Evolutionary conservation across 73 alveolate species (phyloP).

Genomic region (Blepharisma stoltei): DNA sequence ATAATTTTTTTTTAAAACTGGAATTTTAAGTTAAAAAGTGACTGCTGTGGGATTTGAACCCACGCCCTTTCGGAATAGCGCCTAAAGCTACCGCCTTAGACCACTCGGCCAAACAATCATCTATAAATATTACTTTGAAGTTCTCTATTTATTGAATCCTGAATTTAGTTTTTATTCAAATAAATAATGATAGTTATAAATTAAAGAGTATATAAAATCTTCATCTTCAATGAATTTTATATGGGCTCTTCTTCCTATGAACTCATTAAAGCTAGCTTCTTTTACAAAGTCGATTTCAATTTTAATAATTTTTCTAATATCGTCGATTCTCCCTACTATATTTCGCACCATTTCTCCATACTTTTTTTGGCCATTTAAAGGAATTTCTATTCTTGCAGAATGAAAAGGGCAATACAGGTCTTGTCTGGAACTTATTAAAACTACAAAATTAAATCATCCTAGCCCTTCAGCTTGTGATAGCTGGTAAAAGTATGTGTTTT

Average conservation of each 20-base stretch:
- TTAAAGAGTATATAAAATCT: conserved; percentile 76
- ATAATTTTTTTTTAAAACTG: no score
- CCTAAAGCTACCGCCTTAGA: conserved; percentile 34
- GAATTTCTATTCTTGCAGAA: conserved; percentile 69
- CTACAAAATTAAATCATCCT: conserved; percentile 83
- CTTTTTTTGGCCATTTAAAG: neutral
- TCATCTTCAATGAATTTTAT: conserved; percentile 85
- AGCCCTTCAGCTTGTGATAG: conserved; percentile 68
- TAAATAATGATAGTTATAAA: conserved; percentile 75
- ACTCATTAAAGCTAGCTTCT: conserved; percentile 62
- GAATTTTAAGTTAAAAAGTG: neutral
- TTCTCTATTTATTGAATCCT: neutral
- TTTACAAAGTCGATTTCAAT: neutral
- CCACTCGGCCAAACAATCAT: conserved; percentile 33
- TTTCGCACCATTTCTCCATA: neutral
- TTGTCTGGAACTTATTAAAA: conserved; percentile 74
- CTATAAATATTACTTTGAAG: neutral
- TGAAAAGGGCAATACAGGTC: conserved; percentile 94
- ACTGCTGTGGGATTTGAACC: conserved; percentile 35
- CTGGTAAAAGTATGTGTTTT: conserved; percentile 78
- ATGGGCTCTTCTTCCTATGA: conserved; percentile 96
- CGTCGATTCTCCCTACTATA: no score
- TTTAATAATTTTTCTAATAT: neutral
- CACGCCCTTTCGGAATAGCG: conserved; percentile 36
- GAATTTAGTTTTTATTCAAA: neutral